A percentile compares a stretch with the other conserved stretches of the same genome.
Evolutionary conservation across 768 basidiomycete species (phyloP).

Genomic region (Tricholoma hemisulphureum): DNA sequence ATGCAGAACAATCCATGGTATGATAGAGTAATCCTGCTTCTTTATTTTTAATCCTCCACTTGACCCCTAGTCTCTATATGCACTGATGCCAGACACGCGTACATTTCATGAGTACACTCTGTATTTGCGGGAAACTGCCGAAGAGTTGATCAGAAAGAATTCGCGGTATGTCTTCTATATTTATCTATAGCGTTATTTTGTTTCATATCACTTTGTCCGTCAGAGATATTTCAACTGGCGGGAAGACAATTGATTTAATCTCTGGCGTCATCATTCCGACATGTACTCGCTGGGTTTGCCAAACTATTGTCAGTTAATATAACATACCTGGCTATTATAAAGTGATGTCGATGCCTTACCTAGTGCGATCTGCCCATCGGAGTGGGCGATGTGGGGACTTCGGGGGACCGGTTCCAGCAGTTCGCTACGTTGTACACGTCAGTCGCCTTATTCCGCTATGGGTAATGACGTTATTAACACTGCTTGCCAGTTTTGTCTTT

Average conservation of each 20-base stretch:
- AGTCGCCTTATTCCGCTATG: background rate
- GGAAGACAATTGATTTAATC: constrained; percentile 18
- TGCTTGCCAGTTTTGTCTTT: background rate
- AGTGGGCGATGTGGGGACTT: background rate
- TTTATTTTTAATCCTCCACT: background rate
- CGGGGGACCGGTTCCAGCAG: constrained; percentile 3
- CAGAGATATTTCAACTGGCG: constrained; percentile 9
- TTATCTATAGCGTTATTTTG: no score
- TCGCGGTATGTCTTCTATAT: constrained; percentile 4
- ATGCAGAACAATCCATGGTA: background rate
- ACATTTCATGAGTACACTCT: constrained; percentile 14
- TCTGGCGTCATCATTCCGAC: constrained; percentile 23
- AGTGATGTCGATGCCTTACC: background rate
- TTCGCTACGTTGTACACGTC: constrained; percentile 19
- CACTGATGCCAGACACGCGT: constrained; percentile 18
- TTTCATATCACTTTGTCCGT: no score
- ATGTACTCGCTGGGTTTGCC: constrained; percentile 28
- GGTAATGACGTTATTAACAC: background rate
- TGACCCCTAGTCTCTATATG: constrained; percentile 15
- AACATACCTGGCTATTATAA: background rate
- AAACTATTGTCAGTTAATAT: constrained; percentile 20
- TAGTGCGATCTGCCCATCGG: constrained; percentile 9
- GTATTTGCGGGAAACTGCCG: constrained; percentile 13
- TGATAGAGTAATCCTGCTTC: background rate
- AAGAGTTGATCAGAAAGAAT: constrained; percentile 9